phyloP scores from a whole-genome alignment of 331 rosid genomes.

The Quercus lobata region DNA sequence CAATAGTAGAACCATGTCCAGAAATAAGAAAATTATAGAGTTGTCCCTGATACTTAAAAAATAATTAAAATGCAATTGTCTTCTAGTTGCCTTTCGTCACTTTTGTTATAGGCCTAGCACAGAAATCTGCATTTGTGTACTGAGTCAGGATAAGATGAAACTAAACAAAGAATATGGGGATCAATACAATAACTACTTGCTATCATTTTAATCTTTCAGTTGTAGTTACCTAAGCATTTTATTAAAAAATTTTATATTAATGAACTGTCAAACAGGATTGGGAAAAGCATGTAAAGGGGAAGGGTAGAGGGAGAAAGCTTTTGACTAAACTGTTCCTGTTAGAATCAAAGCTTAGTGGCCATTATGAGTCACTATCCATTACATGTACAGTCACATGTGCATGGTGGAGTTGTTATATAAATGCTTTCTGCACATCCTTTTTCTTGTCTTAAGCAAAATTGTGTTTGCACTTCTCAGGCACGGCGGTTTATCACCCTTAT shows the following conservation, averaged over 20 bases:
- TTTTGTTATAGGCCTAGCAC: background rate
- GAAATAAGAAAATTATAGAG: too few relatives aligned
- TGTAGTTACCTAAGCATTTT: background rate
- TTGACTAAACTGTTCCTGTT: background rate
- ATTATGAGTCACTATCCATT: background rate
- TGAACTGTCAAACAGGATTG: background rate
- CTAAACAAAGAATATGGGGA: background rate
- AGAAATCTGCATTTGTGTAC: background rate
- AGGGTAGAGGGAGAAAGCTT: background rate
- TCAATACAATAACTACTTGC: background rate
- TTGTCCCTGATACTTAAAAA: too few relatives aligned
- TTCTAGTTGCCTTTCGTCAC: too few relatives aligned
- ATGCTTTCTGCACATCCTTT: background rate
- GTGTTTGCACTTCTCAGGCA: slow-evolving; percentile 49
- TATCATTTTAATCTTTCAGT: background rate
- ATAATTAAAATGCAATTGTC: too few relatives aligned
- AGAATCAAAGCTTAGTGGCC: background rate
- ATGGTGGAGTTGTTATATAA: background rate
- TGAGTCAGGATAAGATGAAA: background rate
- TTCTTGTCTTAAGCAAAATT: slow-evolving; percentile 6
- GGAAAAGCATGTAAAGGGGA: background rate
- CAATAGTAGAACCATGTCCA: too few relatives aligned
- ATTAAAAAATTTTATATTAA: background rate
- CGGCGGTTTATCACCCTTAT: slow-evolving; percentile 87
- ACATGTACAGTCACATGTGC: background rate